Evolutionary conservation across 768 basidiomycete species (phyloP), one percentile per base, ranked within the genome.

Genomic region (Hericium alpestre): DNA sequence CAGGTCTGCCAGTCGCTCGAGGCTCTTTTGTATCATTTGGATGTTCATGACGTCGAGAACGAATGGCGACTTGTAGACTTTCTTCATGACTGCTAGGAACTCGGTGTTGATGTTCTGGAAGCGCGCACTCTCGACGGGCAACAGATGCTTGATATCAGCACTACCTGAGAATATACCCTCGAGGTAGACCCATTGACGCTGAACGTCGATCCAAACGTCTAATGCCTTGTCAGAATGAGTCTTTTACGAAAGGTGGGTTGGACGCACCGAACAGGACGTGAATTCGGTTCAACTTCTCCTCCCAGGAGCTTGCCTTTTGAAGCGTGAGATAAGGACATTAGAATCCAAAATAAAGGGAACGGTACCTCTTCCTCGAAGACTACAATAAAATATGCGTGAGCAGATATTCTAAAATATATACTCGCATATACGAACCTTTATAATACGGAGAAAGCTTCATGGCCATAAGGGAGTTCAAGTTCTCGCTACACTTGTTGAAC

Each of bases 141-240:
- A 84, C 13, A 99, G 83, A 69, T 99, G 96, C 69, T 98, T 98
- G 79, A 99, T 98, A 67, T 99, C 96, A 23, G 94, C 96, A 64
- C 93, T 97, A 38, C 95, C 94, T n/a, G 95, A 92, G 73, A 99
- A 99, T 64, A 99, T 99, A 46, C 96, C 96, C 70, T 99, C 96
- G 54, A 99, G 79, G 68, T 99, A 99, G 1, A 99, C 96, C 96
- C 96, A 99, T 74, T 99, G 96, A 7, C 96, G 84, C 65, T 99
- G 96, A 15, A 99, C 96, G 64, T 99, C 96, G 63, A 99, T 96
- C 96, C 96, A 99, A 39, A 98, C 88, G 71, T 99, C 91, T 92
- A 61, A 23, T 15, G 47, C 39, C 41, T 32, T 22, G 20, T 66
- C 48, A 69, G 54, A 23, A 9, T 12, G 27, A n/a, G 1, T 38